Evolutionary conservation across 306 rosid species (phyloP).

Genomic region (Psophocarpus tetragonolobus): DNA sequence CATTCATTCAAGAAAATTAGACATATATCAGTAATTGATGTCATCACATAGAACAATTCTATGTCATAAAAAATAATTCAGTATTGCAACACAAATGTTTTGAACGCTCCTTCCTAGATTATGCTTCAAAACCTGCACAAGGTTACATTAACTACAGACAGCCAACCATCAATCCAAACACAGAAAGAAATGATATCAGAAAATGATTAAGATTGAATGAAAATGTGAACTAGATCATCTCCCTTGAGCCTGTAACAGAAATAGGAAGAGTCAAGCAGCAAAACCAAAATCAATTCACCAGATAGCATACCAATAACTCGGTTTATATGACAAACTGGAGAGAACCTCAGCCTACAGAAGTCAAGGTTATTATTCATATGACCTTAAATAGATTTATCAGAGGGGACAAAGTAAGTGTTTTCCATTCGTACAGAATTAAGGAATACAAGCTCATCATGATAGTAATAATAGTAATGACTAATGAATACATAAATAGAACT

Average conservation of each 20-base stretch:
- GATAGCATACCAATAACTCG: conserved; percentile 27
- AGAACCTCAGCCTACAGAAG: conserved; percentile 36
- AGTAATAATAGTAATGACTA: not conserved
- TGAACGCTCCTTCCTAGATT: conserved; percentile 51
- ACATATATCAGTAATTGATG: conserved; percentile 38
- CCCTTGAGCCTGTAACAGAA: conserved; percentile 53
- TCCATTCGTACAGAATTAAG: conserved; percentile 3
- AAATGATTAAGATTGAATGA: conserved; percentile 8
- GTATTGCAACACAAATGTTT: conserved; percentile 35
- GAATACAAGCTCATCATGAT: conserved; percentile 1
- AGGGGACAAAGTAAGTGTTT: not conserved
- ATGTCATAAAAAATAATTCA: conserved; percentile 25
- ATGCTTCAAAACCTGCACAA: conserved; percentile 74
- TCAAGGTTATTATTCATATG: conserved; percentile 25
- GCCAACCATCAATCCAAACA: conserved; percentile 29
- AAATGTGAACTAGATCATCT: conserved; percentile 40
- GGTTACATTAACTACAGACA: conserved; percentile 49
- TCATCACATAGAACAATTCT: conserved; percentile 3
- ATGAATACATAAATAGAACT: conserved; percentile 22
- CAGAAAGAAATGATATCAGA: conserved; percentile 29
- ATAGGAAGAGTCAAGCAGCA: conserved; percentile 28
- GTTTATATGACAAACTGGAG: conserved; percentile 29
- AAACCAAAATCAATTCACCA: conserved; percentile 28
- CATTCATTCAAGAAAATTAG: conserved; percentile 29
- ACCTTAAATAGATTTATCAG: conserved; percentile 32